A percentile compares a stretch with the other conserved stretches of the same genome.
phyloP scores from a whole-genome alignment of 306 rosid species.

The Albizia julibrissin region DNA sequence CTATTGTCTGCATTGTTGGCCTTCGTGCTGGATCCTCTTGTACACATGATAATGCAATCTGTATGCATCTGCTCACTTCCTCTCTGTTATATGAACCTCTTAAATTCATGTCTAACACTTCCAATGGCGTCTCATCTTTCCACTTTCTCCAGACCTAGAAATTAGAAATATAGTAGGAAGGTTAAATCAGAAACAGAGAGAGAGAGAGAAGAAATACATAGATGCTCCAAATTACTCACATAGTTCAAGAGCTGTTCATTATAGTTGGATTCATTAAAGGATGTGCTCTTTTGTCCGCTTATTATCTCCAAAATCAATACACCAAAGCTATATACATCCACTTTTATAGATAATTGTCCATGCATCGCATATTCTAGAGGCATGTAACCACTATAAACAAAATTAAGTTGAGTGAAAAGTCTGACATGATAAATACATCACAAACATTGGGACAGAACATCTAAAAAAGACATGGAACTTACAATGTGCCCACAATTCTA shows the following conservation, averaged over 20 bases:
- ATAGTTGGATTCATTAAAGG: slow-evolving; percentile 32
- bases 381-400: slow-evolving; percentile 45
- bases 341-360: slow-evolving; percentile 35
- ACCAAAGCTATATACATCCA: slow-evolving; percentile 47
- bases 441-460: neutral
- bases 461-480: neutral
- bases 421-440: neutral
- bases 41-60: slow-evolving; percentile 56
- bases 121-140: slow-evolving; percentile 37
- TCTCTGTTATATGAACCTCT: slow-evolving; percentile 30
- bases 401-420: neutral
- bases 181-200: neutral
- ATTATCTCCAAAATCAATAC: slow-evolving; percentile 48
- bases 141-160: slow-evolving; percentile 55
- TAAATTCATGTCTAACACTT: slow-evolving; percentile 44
- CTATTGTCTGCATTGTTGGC: slow-evolving; percentile 54
- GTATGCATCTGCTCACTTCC: slow-evolving; percentile 58
- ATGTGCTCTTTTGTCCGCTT: slow-evolving; percentile 36
- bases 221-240: slow-evolving; percentile 31
- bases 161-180: neutral
- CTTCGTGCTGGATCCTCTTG: slow-evolving; percentile 49
- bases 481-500: slow-evolving; percentile 57
- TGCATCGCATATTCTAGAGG: slow-evolving; percentile 46
- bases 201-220: neutral
- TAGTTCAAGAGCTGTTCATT: slow-evolving; percentile 34